phyloP scores from a whole-genome alignment of 257 asterid species.

The Solanum phureja region DNA sequence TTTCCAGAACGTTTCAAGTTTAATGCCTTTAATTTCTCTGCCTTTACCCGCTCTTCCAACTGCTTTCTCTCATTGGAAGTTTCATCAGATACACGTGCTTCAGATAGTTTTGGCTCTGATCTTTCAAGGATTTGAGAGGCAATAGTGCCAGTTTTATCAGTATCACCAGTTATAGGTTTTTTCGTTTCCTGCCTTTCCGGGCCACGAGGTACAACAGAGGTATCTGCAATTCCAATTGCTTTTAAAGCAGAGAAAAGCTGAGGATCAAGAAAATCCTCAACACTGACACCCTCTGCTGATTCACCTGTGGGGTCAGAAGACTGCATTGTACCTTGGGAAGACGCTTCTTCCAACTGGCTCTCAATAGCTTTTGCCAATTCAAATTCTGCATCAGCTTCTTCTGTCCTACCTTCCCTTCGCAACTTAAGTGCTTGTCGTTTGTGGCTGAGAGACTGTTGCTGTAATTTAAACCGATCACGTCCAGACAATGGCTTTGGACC shows the following conservation, averaged over 20 bases:
- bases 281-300: conserved; percentile 31
- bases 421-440: conserved; percentile 79
- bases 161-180: conserved; percentile 1
- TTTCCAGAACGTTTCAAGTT: conserved; percentile 78
- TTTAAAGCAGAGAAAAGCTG: conserved; percentile 77
- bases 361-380: conserved; percentile 78
- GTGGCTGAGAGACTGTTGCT: conserved; percentile 74
- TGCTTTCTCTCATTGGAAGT: conserved; percentile 38
- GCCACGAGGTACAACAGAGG: conserved; percentile 10
- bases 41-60: conserved; percentile 51
- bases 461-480: conserved; percentile 70
- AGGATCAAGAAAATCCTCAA: conserved; percentile 90
- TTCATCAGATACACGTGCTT: conserved; percentile 6
- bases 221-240: conserved; percentile 53
- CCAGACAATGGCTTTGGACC: conserved; percentile 56
- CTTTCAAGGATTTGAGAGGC: conserved; percentile 20
- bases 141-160: conserved; percentile 4
- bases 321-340: conserved; percentile 16
- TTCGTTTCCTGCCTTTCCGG: conserved; percentile 20
- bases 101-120: conserved; percentile 17
- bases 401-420: conserved; percentile 73
- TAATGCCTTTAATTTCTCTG: conserved; percentile 73
- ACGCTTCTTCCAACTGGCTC: conserved; percentile 52
- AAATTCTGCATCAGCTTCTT: conserved; percentile 72
- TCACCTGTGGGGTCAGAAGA: conserved; percentile 15